Conservation (phyloP, 1,284 basidiomycete species). For the Leccinum pachyderme region DNA sequence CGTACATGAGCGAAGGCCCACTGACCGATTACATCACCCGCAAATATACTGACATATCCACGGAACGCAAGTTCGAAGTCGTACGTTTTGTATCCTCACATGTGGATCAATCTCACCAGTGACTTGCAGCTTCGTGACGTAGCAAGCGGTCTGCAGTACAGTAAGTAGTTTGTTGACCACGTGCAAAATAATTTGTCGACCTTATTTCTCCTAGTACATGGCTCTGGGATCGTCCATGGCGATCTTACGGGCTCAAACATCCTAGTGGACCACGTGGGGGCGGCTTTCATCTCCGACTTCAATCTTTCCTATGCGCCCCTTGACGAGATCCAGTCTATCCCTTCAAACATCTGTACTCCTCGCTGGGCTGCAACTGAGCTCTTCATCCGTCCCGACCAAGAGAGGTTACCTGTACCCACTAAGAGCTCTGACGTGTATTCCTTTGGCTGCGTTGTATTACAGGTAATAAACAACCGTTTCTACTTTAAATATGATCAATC, state of each 20-base stretch:
- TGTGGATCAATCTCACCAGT: not conserved
- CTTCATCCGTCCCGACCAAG: constrained; percentile 12
- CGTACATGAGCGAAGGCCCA: not conserved
- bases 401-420: constrained; percentile 6
- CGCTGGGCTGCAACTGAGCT: constrained; percentile 14
- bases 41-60: constrained; percentile 3
- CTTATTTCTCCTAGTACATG: constrained; percentile 7
- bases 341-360: constrained; percentile 9
- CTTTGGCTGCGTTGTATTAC: constrained; percentile 12
- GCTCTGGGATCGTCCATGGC: constrained; percentile 10
- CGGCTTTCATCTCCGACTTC: constrained; percentile 15
- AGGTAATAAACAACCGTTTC: constrained; percentile 2
- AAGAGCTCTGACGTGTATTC: constrained; percentile 11
- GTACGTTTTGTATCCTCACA: not conserved
- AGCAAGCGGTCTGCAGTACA: constrained; percentile 12
- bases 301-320: constrained; percentile 5
- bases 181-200: not conserved
- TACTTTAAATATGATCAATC: not conserved
- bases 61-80: constrained; percentile 3
- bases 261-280: constrained; percentile 7
- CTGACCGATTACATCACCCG: constrained; percentile 10
- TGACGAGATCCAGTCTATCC: constrained; percentile 4
- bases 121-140: constrained; percentile 10
- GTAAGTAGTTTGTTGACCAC: constrained; percentile 1
- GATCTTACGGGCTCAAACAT: constrained; percentile 16